phyloP scores from a whole-genome alignment of 2,329 filamentous ascomycete genomes.

The Truncatella angustata region DNA sequence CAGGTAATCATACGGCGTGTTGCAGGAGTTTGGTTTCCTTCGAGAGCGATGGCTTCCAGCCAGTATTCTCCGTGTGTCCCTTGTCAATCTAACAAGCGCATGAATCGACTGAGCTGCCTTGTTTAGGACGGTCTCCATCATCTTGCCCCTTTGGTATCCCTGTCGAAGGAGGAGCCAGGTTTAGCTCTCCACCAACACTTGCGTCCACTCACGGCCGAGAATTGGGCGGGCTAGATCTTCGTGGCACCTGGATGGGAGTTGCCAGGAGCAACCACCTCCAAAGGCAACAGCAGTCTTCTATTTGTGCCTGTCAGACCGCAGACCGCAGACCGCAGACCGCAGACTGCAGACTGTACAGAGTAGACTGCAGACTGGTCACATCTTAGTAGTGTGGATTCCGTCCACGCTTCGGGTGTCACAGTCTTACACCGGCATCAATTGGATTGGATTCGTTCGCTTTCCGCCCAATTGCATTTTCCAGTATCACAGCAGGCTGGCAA shows the following conservation, averaged over 20 bases:
- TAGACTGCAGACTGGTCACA: too few relatives aligned
- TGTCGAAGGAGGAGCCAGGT: not conserved
- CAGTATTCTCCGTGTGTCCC: too few relatives aligned
- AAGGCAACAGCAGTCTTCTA: not conserved
- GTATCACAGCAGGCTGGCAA: too few relatives aligned
- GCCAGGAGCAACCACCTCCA: slow-evolving; percentile 2
- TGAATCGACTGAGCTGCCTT: not conserved
- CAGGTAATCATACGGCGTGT: not conserved
- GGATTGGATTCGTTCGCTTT: not conserved
- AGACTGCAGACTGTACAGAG: too few relatives aligned
- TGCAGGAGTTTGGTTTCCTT: not conserved
- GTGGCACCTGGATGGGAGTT: not conserved
- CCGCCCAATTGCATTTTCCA: too few relatives aligned
- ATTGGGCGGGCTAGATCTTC: not conserved
- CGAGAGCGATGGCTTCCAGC: too few relatives aligned
- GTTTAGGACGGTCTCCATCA: slow-evolving; percentile 1
- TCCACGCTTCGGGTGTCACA: too few relatives aligned
- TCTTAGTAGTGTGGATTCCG: too few relatives aligned
- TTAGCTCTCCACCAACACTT: not conserved
- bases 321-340: too few relatives aligned
- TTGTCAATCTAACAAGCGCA: too few relatives aligned
- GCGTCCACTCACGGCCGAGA: slow-evolving; percentile 6
- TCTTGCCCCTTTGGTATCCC: not conserved
- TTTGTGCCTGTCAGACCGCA: not conserved
- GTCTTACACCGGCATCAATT: not conserved